Percentiles rank a stretch among this genome's conserved stretches.
These are phyloP conservation scores for Dendrothele bispora DNA, from an alignment of 768 basidiomycete species.

Conservation along the genomic window DNA sequence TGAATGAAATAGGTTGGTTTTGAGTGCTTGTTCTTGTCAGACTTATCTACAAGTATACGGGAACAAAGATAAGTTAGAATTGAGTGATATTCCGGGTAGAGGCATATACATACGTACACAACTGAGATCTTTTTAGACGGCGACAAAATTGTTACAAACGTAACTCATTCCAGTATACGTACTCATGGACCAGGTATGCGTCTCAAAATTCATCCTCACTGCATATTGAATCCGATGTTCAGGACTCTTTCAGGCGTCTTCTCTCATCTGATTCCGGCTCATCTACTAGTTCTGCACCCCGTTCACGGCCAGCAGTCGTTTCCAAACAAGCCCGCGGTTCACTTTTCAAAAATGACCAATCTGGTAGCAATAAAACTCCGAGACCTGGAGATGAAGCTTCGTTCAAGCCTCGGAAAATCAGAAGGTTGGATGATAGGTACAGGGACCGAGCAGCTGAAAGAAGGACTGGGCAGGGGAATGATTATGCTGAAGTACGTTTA, in stretches of 20 bases:
- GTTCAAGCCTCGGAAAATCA: constrained; percentile 83
- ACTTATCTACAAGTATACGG: no score
- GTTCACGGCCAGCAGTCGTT: constrained; percentile 30
- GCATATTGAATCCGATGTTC: background rate
- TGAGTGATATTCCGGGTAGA: no score
- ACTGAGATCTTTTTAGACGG: no score
- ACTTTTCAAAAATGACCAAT: constrained; percentile 10
- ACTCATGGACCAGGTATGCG: constrained; percentile 2
- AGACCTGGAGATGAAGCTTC: constrained; percentile 44
- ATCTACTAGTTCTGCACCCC: constrained; percentile 25
- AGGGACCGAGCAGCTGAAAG: constrained; percentile 79
- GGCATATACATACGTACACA: no score
- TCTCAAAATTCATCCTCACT: background rate
- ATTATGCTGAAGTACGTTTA: constrained; percentile 65
- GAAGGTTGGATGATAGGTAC: constrained; percentile 58
- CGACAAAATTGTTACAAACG: no score
- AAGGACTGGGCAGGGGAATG: constrained; percentile 61
- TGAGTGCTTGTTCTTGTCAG: no score
- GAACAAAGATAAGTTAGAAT: no score
- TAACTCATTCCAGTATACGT: no score
- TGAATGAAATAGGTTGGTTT: no score
- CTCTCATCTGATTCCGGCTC: constrained; percentile 26
- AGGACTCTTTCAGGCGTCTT: constrained; percentile 64
- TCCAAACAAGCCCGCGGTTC: constrained; percentile 29
- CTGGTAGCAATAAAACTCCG: constrained; percentile 1